These are phyloP conservation scores for Nakaseomyces nivariensis DNA, from an alignment of 1,139 yeast genomes.

Conservation along the genomic window DNA sequence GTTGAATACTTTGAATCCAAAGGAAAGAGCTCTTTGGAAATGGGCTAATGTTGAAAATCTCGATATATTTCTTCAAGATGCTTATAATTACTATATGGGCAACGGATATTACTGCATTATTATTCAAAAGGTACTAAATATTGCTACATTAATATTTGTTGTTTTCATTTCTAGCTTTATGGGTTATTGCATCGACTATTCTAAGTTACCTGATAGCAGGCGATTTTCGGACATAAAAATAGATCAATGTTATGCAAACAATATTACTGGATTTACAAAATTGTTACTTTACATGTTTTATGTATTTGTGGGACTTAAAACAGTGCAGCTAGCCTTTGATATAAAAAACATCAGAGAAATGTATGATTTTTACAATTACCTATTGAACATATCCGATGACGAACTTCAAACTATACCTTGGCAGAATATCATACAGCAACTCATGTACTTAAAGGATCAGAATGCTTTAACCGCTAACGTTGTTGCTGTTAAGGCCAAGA, in stretches of 20 bases:
- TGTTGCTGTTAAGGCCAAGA: conserved; percentile 57
- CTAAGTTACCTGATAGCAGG: conserved; percentile 32
- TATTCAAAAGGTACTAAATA: conserved; percentile 52
- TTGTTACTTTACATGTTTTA: conserved; percentile 54
- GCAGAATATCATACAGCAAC: conserved; percentile 75
- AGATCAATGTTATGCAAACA: conserved; percentile 51
- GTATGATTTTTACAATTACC: conserved; percentile 35
- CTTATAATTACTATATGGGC: conserved; percentile 75
- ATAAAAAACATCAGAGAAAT: conserved; percentile 30
- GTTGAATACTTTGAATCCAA: conserved; percentile 37
- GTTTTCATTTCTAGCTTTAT: conserved; percentile 69
- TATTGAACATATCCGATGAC: conserved; percentile 61
- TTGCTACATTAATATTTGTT: conserved; percentile 66
- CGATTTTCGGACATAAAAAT: conserved; percentile 42
- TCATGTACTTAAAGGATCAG: conserved; percentile 66
- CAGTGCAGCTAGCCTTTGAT: conserved; percentile 49
- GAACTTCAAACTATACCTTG: conserved; percentile 91
- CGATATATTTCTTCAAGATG: conserved; percentile 74
- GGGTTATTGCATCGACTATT: conserved; percentile 75
- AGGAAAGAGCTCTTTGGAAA: conserved; percentile 79
- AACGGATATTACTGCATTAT: conserved; percentile 76
- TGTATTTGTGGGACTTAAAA: conserved; percentile 45
- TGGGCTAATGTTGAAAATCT: conserved; percentile 95
- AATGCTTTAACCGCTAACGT: conserved; percentile 49
- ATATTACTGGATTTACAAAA: conserved; percentile 37